A percentile compares a stretch with the other conserved stretches of the same genome.
Conservation (phyloP, 2,329 filamentous ascomycete genomes). For the Akanthomyces lecanii region DNA sequence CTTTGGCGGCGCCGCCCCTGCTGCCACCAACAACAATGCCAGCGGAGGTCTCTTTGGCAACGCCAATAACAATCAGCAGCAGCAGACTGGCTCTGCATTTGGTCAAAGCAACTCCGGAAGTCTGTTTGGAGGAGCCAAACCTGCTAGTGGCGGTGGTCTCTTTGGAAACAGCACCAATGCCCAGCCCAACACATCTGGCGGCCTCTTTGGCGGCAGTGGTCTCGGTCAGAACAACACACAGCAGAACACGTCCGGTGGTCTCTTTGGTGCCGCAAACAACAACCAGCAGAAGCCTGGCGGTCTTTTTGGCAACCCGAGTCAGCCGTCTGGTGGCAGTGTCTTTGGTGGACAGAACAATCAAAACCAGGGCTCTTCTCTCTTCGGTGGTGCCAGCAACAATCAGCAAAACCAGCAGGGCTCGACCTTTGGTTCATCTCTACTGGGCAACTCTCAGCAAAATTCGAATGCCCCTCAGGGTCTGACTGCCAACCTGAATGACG, state of each 20-base stretch:
- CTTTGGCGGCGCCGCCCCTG: slow-evolving; percentile 25
- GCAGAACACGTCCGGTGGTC: slow-evolving; percentile 38
- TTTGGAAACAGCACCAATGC: slow-evolving; percentile 36
- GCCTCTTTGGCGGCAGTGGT: slow-evolving; percentile 42
- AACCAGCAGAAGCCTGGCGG: slow-evolving; percentile 41
- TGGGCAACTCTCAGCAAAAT: slow-evolving; percentile 50
- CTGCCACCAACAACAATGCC: slow-evolving; percentile 28
- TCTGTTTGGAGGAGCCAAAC: slow-evolving; percentile 37
- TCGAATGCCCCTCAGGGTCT: slow-evolving; percentile 58
- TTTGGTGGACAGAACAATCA: slow-evolving; percentile 51
- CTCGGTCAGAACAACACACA: slow-evolving; percentile 30
- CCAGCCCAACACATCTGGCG: slow-evolving; percentile 34
- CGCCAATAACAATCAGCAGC: slow-evolving; percentile 24
- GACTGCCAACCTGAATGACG: slow-evolving; percentile 74
- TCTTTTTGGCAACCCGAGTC: slow-evolving; percentile 49
- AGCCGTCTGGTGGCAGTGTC: slow-evolving; percentile 44
- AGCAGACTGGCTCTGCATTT: slow-evolving; percentile 14
- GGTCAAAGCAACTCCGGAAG: slow-evolving; percentile 27
- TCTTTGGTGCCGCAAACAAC: slow-evolving; percentile 45
- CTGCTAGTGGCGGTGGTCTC: slow-evolving; percentile 34
- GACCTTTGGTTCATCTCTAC: slow-evolving; percentile 50
- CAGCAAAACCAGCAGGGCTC: slow-evolving; percentile 46
- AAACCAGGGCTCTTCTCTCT: slow-evolving; percentile 40
- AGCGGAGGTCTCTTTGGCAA: slow-evolving; percentile 36
- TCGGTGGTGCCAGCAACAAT: slow-evolving; percentile 42